Evolutionary conservation across 2,329 filamentous ascomycete genomes (phyloP).

Genomic region (Fusarium poae): DNA sequence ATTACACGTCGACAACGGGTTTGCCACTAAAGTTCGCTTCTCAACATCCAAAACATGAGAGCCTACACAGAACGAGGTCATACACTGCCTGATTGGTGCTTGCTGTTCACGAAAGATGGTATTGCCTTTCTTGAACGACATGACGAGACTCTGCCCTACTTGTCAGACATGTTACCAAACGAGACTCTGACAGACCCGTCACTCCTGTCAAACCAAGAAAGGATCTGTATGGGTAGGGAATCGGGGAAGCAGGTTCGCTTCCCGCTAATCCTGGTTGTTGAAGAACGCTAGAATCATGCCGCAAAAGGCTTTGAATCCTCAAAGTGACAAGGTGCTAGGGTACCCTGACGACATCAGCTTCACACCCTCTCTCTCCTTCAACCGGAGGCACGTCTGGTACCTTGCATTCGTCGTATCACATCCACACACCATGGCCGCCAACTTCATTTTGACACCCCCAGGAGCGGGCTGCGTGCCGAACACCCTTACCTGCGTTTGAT

Average conservation of each 20-base stretch:
- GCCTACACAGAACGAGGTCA: neutral
- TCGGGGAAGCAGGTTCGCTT: constrained; percentile 39
- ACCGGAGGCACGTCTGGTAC: constrained; percentile 37
- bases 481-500: constrained; percentile 24
- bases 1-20: neutral
- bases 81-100: constrained; percentile 5
- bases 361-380: constrained; percentile 29
- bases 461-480: constrained; percentile 17
- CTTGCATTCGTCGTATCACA: constrained; percentile 43
- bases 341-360: constrained; percentile 32
- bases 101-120: constrained; percentile 6
- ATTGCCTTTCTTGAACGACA: constrained; percentile 25
- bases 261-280: constrained; percentile 20
- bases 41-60: neutral
- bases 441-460: constrained; percentile 26
- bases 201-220: constrained; percentile 5
- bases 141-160: constrained; percentile 9
- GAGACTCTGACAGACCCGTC: constrained; percentile 27
- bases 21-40: constrained; percentile 13
- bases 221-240: constrained; percentile 13
- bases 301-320: constrained; percentile 20
- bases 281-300: constrained; percentile 31
- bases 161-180: constrained; percentile 20
- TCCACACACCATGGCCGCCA: constrained; percentile 32
- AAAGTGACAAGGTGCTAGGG: constrained; percentile 29